These are phyloP conservation scores for Debaryomycetaceae sp. DNA, from an alignment of 1,139 yeast genomes.

Conservation along the genomic window DNA sequence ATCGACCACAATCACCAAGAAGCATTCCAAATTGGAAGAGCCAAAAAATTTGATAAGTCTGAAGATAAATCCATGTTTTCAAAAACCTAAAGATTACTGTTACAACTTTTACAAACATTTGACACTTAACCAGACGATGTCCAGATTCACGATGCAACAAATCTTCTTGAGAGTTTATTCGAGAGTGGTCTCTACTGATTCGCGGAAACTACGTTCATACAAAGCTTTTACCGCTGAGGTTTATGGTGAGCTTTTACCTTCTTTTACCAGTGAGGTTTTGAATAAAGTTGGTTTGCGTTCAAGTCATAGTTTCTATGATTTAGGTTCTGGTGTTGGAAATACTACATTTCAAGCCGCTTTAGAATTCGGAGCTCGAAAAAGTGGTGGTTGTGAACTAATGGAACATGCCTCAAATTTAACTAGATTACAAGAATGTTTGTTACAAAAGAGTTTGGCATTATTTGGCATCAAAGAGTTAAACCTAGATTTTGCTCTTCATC, in stretches of 20 bases:
- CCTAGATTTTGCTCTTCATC: slow-evolving; percentile 57
- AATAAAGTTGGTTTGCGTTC: slow-evolving; percentile 57
- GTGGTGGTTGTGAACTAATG: slow-evolving; percentile 93
- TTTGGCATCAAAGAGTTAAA: slow-evolving; percentile 63
- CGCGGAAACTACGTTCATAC: slow-evolving; percentile 61
- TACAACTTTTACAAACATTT: slow-evolving; percentile 29
- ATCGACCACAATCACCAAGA: not conserved
- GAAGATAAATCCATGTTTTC: not conserved
- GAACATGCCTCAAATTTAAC: slow-evolving; percentile 73
- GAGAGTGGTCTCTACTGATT: slow-evolving; percentile 74
- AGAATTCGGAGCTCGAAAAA: slow-evolving; percentile 69
- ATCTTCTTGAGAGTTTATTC: slow-evolving; percentile 69
- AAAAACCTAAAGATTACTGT: slow-evolving; percentile 20
- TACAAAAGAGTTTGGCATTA: slow-evolving; percentile 52
- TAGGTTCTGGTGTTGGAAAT: slow-evolving; percentile 94
- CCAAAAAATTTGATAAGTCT: slow-evolving; percentile 1
- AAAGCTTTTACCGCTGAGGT: slow-evolving; percentile 88
- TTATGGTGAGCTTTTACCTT: slow-evolving; percentile 86
- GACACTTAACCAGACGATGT: slow-evolving; percentile 36
- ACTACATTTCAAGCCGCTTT: slow-evolving; percentile 87
- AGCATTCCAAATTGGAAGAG: slow-evolving; percentile 1
- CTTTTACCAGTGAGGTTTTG: slow-evolving; percentile 67
- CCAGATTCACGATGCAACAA: slow-evolving; percentile 63
- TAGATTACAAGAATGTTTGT: slow-evolving; percentile 53
- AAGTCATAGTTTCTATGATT: slow-evolving; percentile 64